phyloP scores from a whole-genome alignment of 192 early-diverging fungal genomes.

The Linderina pennispora region DNA sequence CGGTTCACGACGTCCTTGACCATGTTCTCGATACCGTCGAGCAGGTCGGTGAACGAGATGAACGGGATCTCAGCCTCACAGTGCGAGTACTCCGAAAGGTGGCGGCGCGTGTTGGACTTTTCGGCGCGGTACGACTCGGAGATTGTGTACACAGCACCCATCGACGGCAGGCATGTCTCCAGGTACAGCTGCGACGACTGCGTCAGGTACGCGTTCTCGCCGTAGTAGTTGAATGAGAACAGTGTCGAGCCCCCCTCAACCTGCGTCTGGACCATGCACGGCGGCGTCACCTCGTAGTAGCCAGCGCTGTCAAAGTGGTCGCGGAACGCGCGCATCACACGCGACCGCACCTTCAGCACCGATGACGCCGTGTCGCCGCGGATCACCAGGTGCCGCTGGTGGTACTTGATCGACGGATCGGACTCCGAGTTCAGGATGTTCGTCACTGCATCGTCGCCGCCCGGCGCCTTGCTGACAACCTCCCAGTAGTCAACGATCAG shows the following conservation, averaged over 20 bases:
- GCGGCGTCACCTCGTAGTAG: constrained; percentile 92
- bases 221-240: constrained; percentile 95
- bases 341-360: constrained; percentile 79
- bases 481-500: constrained; percentile 95
- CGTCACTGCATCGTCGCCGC: constrained; percentile 87
- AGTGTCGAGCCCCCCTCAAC: constrained; percentile 97
- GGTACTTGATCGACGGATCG: constrained; percentile 77
- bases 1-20: constrained; percentile 75
- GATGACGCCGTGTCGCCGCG: constrained; percentile 86
- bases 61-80: constrained; percentile 96
- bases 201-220: constrained; percentile 93
- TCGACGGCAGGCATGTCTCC: constrained; percentile 88
- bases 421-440: constrained; percentile 88
- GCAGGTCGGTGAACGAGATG: constrained; percentile 86
- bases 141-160: constrained; percentile 96
- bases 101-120: constrained; percentile 93
- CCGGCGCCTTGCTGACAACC: constrained; percentile 86
- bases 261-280: constrained; percentile 98
- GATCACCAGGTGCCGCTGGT: constrained; percentile 95
- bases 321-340: constrained; percentile 91
- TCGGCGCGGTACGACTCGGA: constrained; percentile 98
- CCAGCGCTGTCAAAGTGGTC: constrained; percentile 78
- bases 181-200: constrained; percentile 99
- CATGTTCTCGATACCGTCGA: constrained; percentile 86
- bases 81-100: constrained; percentile 96